A percentile compares a stretch with the other conserved stretches of the same genome.
These are phyloP conservation scores for Lichtheimia corymbifera DNA, from an alignment of 371 early-diverging fungal genomes.

Conservation along the genomic window DNA sequence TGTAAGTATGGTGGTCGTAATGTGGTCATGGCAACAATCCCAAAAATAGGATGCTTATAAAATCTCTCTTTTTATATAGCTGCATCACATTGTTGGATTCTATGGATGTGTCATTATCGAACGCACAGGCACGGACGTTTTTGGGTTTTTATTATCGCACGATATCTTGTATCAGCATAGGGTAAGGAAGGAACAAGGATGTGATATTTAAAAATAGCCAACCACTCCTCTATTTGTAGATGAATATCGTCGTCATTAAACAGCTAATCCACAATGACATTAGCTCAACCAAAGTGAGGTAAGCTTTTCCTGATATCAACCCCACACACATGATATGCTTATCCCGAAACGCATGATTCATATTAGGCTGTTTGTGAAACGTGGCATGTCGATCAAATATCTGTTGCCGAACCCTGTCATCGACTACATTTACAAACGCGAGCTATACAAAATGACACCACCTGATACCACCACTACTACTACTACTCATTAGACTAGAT, in stretches of 20 bases:
- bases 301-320: slow-evolving; percentile 16
- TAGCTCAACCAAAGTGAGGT: slow-evolving; percentile 91
- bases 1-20: slow-evolving; percentile 59
- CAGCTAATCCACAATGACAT: slow-evolving; percentile 97
- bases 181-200: slow-evolving; percentile 37
- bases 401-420: slow-evolving; percentile 92
- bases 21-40: background rate
- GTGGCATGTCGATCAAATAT: slow-evolving; percentile 95
- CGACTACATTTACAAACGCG: slow-evolving; percentile 82
- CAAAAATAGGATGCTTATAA: too few species aligned
- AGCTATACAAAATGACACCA: slow-evolving; percentile 54
- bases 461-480: too few species aligned
- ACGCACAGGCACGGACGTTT: slow-evolving; percentile 92
- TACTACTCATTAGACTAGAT: too few species aligned
- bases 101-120: slow-evolving; percentile 96
- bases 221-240: slow-evolving; percentile 36
- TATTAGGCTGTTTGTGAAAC: slow-evolving; percentile 85
- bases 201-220: background rate
- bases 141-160: slow-evolving; percentile 85
- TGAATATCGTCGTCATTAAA: slow-evolving; percentile 90
- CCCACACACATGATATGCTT: too few species aligned
- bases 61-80: slow-evolving; percentile 50
- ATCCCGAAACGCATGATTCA: background rate
- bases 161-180: slow-evolving; percentile 88
- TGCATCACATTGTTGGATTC: slow-evolving; percentile 89